Base-by-base conservation (phyloP, 139 green algal genomes). In the Tetraselmis chui region DNA sequence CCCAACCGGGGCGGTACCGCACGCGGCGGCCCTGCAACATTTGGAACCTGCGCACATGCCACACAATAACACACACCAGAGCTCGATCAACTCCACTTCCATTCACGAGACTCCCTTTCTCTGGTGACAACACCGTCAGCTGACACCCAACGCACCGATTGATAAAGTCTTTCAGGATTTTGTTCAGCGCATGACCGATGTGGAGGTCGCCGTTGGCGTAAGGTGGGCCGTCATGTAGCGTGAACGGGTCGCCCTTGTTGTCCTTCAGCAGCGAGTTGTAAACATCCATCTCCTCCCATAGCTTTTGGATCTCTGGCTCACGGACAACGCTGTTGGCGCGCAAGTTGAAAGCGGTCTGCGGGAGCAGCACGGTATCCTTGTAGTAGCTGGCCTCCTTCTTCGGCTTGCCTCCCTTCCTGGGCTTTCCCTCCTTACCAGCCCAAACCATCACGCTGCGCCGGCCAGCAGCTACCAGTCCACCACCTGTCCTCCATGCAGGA, bases 191-290 rank as follows among this genome's bases (percentile, higher is more conserved):
- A 85, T 99, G 97, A 24, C 97, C 96, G 75, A 98, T 97, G 92
- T 99, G 96, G 29, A 98, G 90, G 86, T 98, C 94, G 28, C 97
- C 97, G 88, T 99, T 99, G 76, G 97, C 97, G 80, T 99, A 99
- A 0, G 97, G 97, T 2, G 97, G 97, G 1, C 97, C 97, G 86
- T 99, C 97, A 84, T 99, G 97, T 76, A 99, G 91, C 27, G 93
- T 98, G 90, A 96, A 99, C 0, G 84, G 31, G 26, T 91, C 90
- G 84, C 89, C 92, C 0, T 81, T 75, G 32, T 89, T 88, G 76
- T 87, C 87, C 27, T 81, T 27, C 30, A 88, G 58, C 31, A 98
- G 87, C 23, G 79, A 30, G 76, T 97, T 85, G 80, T 98, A 97
- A 0, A 98, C 83, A 0, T 77, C 31, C 22, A 93, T 82, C 78